Evolutionary conservation across 2,329 filamentous ascomycete species (phyloP), one percentile per base, ranked within the genome.

Genomic region (Colletotrichum australisinense): DNA sequence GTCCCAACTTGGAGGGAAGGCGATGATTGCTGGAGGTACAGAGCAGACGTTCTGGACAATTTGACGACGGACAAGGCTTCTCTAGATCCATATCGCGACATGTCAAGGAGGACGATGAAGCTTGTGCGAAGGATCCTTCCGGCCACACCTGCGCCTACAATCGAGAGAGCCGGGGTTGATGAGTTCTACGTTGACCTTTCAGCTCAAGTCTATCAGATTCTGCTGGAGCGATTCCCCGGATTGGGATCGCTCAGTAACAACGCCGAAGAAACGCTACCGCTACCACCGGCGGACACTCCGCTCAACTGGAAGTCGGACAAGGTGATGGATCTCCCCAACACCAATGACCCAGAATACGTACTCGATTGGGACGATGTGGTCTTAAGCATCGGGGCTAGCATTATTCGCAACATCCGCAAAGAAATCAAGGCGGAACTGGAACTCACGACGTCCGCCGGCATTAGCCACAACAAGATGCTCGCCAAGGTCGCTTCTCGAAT

Each of bases 71-170:
- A 66, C 1, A 66, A 66, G 55, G 63, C 63, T 11, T 66, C 63
- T 16, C 30, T 66, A 6, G 63, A 66, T 4, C 63, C 63, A 12
- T 66, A 66, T 38, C 53, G 63, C 2, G 14, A 30, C 12, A 38
- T 66, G 2, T 66, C 63, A 6, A 24, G 63, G 22, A 57, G 28
- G 24, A 57, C 55, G 7, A 57, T 57, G 11, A 24, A 57, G 26
- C 55, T 57, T 5, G 55, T 57, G 24, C 26, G 24, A 14, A 30
- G 26, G 14, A 26, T 57, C 4, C 16, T 57, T 6, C 55, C 65
- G 83, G 98, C 16, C 94, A 94, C 4, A 87, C 94, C 74, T 97
- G 98, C 79, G 97, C 97, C 78, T 89, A 93, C 60, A 98, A 98
- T 57, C 7, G 55, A 57, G 55, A 57, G 28, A 28, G 55, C 55